These are phyloP conservation scores for Neurospora sp. DNA, from an alignment of 495 filamentous ascomycete genomes.

Conservation along the genomic window DNA sequence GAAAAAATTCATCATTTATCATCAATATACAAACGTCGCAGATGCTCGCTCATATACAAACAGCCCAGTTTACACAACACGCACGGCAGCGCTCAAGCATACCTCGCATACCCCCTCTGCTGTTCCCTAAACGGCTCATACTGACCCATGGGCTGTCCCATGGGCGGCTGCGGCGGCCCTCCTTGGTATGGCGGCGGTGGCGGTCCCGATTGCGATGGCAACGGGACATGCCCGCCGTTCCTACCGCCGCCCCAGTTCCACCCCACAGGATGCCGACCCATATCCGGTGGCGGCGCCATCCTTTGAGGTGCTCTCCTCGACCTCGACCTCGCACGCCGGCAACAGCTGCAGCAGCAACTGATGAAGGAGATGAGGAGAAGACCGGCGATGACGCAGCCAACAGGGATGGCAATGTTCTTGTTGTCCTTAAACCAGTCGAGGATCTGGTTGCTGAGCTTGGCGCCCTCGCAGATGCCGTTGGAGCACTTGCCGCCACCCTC, in stretches of 20 bases:
- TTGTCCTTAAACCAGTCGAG: constrained; percentile 59
- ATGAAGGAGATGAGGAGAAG: constrained; percentile 53
- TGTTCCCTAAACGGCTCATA: not conserved
- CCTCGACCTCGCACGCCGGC: constrained; percentile 22
- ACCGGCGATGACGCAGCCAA: constrained; percentile 55
- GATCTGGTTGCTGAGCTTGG: constrained; percentile 49
- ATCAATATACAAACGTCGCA: not conserved
- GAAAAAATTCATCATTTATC: not conserved
- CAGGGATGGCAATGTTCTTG: constrained; percentile 66
- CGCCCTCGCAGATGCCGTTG: constrained; percentile 63
- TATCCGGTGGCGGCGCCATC: not conserved
- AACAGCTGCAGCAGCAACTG: constrained; percentile 48
- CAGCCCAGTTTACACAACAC: not conserved
- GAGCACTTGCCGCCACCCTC: constrained; percentile 67
- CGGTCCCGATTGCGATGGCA: not conserved
- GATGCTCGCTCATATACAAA: not conserved
- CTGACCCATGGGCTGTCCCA: not conserved
- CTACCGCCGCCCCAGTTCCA: not conserved
- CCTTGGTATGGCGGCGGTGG: not conserved
- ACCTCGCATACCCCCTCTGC: not conserved
- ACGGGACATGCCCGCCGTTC: not conserved
- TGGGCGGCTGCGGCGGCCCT: not conserved
- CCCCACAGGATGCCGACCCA: not conserved
- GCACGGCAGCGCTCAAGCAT: not conserved
- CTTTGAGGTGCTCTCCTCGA: not conserved